These are phyloP conservation scores for Thalassiosira livingstoniorum DNA, from an alignment of 352 stramenopile genomes.

Conservation along the genomic window DNA sequence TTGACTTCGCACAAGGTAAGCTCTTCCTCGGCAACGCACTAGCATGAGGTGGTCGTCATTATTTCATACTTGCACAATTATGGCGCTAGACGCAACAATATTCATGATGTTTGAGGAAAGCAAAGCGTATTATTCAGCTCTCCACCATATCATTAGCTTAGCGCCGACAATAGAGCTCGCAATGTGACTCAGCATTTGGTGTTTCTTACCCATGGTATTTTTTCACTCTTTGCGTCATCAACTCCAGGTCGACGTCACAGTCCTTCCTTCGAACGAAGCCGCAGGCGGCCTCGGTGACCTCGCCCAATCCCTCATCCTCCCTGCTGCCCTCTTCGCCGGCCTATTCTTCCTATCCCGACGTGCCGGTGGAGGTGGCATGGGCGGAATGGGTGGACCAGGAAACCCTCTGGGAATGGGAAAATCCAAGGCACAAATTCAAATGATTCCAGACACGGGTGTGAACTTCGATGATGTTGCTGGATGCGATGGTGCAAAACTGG, in stretches of 20 bases:
- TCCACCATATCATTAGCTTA: no score
- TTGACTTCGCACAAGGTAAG: slow-evolving; percentile 80
- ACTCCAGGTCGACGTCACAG: slow-evolving; percentile 79
- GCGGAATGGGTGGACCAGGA: slow-evolving; percentile 56
- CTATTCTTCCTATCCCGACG: slow-evolving; percentile 86
- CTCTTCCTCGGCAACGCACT: no score
- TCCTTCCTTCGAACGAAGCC: slow-evolving; percentile 79
- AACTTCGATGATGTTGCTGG: slow-evolving; percentile 94
- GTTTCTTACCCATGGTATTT: no score
- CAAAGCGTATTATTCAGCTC: no score
- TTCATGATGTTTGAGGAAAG: no score
- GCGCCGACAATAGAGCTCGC: no score
- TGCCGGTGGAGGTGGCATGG: slow-evolving; percentile 60
- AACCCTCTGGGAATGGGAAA: slow-evolving; percentile 84
- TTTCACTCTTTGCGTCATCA: no score
- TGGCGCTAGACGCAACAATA: no score
- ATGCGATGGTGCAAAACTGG: slow-evolving; percentile 92
- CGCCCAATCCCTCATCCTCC: slow-evolving; percentile 83
- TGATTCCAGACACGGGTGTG: slow-evolving; percentile 74
- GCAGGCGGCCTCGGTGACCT: slow-evolving; percentile 76
- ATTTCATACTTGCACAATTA: no score
- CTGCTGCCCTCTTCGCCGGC: slow-evolving; percentile 83
- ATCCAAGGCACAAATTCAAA: slow-evolving; percentile 76
- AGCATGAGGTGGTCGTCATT: no score
- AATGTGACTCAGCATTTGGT: no score